Percentiles rank a stretch among this genome's conserved stretches.
Conservation (phyloP, 116 monocot species). For the Thalassia testudinum region DNA sequence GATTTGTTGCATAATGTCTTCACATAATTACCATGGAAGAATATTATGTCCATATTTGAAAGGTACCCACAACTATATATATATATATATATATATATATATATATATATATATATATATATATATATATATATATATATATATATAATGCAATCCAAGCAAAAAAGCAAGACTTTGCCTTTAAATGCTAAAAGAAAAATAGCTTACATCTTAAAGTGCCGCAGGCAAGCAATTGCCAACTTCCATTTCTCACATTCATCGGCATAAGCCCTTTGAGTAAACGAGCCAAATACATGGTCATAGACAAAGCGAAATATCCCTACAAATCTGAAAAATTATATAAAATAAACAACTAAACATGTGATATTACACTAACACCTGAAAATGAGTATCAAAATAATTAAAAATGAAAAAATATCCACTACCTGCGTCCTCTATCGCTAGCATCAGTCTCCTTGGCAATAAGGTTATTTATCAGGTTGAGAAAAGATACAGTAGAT, state of each 20-base stretch:
- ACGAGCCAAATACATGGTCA: constrained; percentile 89
- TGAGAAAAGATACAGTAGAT: constrained; percentile 92
- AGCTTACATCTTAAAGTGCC: constrained; percentile 74
- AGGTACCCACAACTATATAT: too few species aligned
- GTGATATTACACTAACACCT: neutral
- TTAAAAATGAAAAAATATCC: neutral
- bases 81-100: neutral
- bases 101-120: neutral
- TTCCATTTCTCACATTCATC: constrained; percentile 92
- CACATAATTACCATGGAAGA: too few species aligned
- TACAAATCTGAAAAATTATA: constrained; percentile 41
- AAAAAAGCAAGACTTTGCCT: too few species aligned
- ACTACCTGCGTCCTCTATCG: constrained; percentile 78
- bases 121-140: too few species aligned
- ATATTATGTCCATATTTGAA: too few species aligned
- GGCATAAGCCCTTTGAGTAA: constrained; percentile 85
- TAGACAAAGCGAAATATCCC: constrained; percentile 94
- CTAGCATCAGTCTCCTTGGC: constrained; percentile 74
- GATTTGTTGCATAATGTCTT: too few species aligned
- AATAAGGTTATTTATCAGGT: constrained; percentile 79
- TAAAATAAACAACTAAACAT: constrained; percentile 1
- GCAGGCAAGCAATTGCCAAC: constrained; percentile 67
- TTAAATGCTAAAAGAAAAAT: neutral
- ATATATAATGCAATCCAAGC: too few species aligned
- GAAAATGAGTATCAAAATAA: neutral